phyloP scores from a whole-genome alignment of 371 early-diverging fungal species.

The Capillidium heterosporum region DNA sequence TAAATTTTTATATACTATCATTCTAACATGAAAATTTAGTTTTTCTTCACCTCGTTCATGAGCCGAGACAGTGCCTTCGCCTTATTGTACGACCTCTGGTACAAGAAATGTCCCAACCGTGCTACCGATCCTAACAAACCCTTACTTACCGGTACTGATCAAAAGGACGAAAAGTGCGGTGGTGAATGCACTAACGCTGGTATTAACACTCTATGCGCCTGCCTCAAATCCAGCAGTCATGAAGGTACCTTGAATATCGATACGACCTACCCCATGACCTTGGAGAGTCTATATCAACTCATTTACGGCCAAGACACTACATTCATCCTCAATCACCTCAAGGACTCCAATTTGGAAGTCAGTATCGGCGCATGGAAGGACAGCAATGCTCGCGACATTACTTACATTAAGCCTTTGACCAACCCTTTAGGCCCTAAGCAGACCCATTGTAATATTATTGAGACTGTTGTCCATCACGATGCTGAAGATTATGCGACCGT shows the following conservation, averaged over 20 bases:
- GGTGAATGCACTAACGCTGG: slow-evolving; percentile 5
- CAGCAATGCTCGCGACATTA: slow-evolving; percentile 5
- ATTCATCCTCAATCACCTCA: slow-evolving; percentile 10
- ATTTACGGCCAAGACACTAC: slow-evolving; percentile 16
- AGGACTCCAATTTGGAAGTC: slow-evolving; percentile 11
- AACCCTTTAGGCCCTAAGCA: slow-evolving; percentile 39
- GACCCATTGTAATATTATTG: slow-evolving; percentile 40
- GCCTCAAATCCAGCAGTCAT: slow-evolving; percentile 7
- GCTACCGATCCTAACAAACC: slow-evolving; percentile 12
- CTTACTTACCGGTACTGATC: not conserved
- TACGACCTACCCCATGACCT: not conserved
- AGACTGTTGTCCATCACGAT: slow-evolving; percentile 34
- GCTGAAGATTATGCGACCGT: slow-evolving; percentile 12
- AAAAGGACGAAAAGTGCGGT: not conserved
- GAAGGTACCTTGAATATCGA: slow-evolving; percentile 20
- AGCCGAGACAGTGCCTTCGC: slow-evolving; percentile 60
- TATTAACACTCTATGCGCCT: slow-evolving; percentile 6
- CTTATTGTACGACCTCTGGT: slow-evolving; percentile 50
- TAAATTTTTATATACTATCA: slow-evolving; percentile 7
- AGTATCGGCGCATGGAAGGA: slow-evolving; percentile 13
- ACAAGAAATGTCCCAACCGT: slow-evolving; percentile 12
- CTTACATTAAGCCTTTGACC: slow-evolving; percentile 5
- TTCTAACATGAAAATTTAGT: slow-evolving; percentile 12
- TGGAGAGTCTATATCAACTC: slow-evolving; percentile 18
- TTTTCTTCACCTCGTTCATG: slow-evolving; percentile 66